Conservation (phyloP, 306 rosid genomes). For the Pterocarpus santalinus region DNA sequence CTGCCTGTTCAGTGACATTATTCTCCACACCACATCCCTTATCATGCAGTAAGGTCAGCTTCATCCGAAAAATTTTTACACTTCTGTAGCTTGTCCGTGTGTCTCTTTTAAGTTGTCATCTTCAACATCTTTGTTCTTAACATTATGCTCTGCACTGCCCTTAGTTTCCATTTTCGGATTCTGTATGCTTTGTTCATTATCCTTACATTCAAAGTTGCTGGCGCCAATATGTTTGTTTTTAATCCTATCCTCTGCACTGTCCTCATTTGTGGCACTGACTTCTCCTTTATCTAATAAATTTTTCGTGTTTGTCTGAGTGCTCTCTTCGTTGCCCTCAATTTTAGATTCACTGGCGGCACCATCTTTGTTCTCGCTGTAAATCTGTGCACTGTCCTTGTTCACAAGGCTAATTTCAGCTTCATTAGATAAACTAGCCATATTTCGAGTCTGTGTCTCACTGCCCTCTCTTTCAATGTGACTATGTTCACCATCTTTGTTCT, state of each 20-base stretch:
- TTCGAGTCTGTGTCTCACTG: slow-evolving; percentile 28
- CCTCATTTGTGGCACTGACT: slow-evolving; percentile 30
- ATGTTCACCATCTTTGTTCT: slow-evolving; percentile 34
- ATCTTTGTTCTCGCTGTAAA: slow-evolving; percentile 27
- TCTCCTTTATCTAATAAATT: slow-evolving; percentile 18
- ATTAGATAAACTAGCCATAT: slow-evolving; percentile 28
- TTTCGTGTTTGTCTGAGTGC: slow-evolving; percentile 9
- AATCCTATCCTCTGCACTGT: slow-evolving; percentile 7
- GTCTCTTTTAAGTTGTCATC: slow-evolving; percentile 17
- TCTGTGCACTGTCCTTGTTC: slow-evolving; percentile 3
- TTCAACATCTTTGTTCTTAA: slow-evolving; percentile 36
- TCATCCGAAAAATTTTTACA: slow-evolving; percentile 24
- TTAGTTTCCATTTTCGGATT: neutral
- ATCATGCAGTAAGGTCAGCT: neutral
- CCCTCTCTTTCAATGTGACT: slow-evolving; percentile 9
- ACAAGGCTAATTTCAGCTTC: slow-evolving; percentile 27
- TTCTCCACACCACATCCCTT: neutral
- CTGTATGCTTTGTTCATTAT: slow-evolving; percentile 17
- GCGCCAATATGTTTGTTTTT: neutral
- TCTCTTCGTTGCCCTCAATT: slow-evolving; percentile 24
- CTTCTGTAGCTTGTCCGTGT: neutral
- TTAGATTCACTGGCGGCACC: slow-evolving; percentile 9
- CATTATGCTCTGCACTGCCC: slow-evolving; percentile 15
- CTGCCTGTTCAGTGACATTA: neutral
- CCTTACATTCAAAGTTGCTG: neutral